Evolutionary conservation across 2,329 filamentous ascomycete species (phyloP).

Genomic region (Diplodia intermedia): DNA sequence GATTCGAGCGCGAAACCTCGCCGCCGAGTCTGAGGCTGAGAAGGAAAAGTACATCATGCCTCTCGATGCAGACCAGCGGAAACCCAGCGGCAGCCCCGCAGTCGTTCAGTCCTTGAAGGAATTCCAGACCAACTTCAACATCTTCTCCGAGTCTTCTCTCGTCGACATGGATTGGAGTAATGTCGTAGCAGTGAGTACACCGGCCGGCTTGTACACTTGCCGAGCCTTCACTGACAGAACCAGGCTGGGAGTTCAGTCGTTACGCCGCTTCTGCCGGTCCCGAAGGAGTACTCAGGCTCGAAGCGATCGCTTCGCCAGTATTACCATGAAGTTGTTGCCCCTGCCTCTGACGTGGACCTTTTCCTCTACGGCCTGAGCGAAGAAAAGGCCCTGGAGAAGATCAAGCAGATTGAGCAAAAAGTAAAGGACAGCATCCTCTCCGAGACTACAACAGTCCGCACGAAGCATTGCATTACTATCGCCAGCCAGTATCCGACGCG

Average conservation of each 20-base stretch:
- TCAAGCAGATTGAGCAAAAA: constrained; percentile 78
- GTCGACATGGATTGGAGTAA: constrained; percentile 82
- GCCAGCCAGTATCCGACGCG: constrained; percentile 82
- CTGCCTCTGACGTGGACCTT: constrained; percentile 85
- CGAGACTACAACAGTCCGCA: constrained; percentile 84
- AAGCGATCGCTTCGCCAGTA: constrained; percentile 60
- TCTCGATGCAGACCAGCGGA: constrained; percentile 67
- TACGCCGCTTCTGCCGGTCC: constrained; percentile 73
- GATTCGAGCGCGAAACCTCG: constrained; percentile 67
- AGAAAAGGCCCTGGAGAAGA: constrained; percentile 80
- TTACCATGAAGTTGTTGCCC: constrained; percentile 81
- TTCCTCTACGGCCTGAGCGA: constrained; percentile 83
- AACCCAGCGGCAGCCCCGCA: constrained; percentile 68
- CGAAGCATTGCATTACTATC: constrained; percentile 87
- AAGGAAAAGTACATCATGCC: constrained; percentile 73
- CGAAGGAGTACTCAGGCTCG: constrained; percentile 57
- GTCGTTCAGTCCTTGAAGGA: constrained; percentile 71
- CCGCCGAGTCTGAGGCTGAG: constrained; percentile 64
- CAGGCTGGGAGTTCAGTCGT: constrained; percentile 78
- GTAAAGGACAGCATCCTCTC: constrained; percentile 78
- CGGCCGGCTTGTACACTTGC: background rate
- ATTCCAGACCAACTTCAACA: constrained; percentile 78
- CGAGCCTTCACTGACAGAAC: background rate
- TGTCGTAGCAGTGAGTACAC: constrained; percentile 64
- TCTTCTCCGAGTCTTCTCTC: constrained; percentile 82